Evolutionary conservation across 2,329 filamentous ascomycete species (phyloP).

Genomic region (Aspergillus caelatus): DNA sequence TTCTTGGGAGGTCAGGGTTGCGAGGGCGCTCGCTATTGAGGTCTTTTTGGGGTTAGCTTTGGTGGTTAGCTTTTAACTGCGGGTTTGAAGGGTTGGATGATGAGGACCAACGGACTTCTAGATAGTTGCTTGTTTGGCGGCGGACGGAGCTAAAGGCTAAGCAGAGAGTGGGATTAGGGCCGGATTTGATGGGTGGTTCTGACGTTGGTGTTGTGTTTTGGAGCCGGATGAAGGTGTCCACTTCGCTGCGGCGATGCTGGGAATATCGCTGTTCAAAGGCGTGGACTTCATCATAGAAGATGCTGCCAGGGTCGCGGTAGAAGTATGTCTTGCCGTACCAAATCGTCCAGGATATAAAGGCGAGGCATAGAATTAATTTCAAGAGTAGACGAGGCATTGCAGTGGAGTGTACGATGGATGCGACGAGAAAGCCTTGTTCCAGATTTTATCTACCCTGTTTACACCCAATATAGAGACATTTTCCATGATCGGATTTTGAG

Average conservation of each 20-base stretch:
- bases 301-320: background rate
- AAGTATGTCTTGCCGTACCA: conserved; percentile 1
- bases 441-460: background rate
- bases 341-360: background rate
- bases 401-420: background rate
- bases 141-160: background rate
- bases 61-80: background rate
- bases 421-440: background rate
- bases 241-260: background rate
- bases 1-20: conserved; percentile 12
- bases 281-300: background rate
- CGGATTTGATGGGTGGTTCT: background rate
- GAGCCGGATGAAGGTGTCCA: background rate
- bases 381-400: background rate
- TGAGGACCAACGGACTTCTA: background rate
- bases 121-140: background rate
- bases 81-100: background rate
- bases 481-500: background rate
- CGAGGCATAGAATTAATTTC: background rate
- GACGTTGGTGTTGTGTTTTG: background rate
- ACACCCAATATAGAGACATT: background rate
- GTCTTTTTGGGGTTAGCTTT: background rate
- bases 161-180: background rate
- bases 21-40: background rate
- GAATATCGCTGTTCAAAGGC: background rate